Percentiles rank a stretch among this genome's conserved stretches.
phyloP scores from a whole-genome alignment of 2,329 filamentous ascomycete genomes.

The Fusarium vanettenii region DNA sequence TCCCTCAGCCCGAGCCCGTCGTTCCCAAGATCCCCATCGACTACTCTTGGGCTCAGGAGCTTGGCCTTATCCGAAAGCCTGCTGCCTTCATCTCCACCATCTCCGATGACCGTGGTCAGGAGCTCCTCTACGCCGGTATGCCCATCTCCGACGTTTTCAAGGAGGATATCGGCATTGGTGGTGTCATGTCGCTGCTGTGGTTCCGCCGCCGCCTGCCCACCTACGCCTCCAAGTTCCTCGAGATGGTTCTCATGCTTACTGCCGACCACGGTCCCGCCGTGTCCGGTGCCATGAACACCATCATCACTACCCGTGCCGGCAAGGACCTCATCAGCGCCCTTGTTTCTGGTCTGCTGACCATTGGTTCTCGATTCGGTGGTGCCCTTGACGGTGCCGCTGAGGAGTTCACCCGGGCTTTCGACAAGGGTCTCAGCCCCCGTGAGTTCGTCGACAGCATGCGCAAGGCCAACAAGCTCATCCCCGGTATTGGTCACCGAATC shows the following conservation, averaged over 20 bases:
- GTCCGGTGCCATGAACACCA: constrained; percentile 99
- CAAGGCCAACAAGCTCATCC: constrained; percentile 99
- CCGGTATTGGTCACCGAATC: constrained; percentile 98
- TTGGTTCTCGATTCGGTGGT: constrained; percentile 98
- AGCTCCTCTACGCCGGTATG: constrained; percentile 98
- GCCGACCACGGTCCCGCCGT: constrained; percentile 99
- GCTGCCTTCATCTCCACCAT: constrained; percentile 99
- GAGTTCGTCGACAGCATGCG: constrained; percentile 99
- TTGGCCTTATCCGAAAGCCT: constrained; percentile 99
- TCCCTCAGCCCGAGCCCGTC: constrained; percentile 86
- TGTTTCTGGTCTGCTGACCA: constrained; percentile 96
- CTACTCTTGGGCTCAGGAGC: constrained; percentile 99
- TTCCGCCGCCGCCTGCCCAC: constrained; percentile 97
- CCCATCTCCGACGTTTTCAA: constrained; percentile 99
- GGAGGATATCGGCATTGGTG: constrained; percentile 98
- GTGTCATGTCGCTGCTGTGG: constrained; percentile 99
- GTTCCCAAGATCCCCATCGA: constrained; percentile 99
- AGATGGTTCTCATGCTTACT: constrained; percentile 99
- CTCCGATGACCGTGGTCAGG: constrained; percentile 99
- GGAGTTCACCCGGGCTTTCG: constrained; percentile 97
- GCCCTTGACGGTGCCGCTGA: constrained; percentile 97
- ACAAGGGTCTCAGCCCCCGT: constrained; percentile 97
- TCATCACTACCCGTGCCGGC: constrained; percentile 98
- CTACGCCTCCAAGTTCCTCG: constrained; percentile 98
- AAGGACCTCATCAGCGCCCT: constrained; percentile 98